Evolutionary conservation across 352 stramenopile genomes (phyloP).

Genomic region (Phytophthora podocarpi): DNA sequence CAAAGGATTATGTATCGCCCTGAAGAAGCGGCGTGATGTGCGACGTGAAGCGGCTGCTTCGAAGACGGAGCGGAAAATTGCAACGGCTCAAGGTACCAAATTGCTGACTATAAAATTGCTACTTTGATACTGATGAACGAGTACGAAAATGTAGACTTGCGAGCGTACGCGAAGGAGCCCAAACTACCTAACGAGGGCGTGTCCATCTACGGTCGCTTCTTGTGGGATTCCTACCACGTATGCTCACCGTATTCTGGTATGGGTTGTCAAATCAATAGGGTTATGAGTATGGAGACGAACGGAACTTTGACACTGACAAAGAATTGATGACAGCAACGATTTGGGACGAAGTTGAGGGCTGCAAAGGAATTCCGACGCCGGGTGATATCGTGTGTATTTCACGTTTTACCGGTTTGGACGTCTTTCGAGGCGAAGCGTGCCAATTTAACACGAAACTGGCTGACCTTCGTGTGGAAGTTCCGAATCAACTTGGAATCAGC

Average conservation of each 20-base stretch:
- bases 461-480: background rate
- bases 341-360: background rate
- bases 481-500: background rate
- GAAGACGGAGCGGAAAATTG: background rate
- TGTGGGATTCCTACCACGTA: constrained; percentile 5
- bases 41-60: background rate
- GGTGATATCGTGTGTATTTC: constrained; percentile 2
- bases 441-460: background rate
- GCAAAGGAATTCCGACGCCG: background rate
- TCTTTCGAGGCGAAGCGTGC: background rate
- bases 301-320: constrained; percentile 1
- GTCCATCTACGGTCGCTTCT: background rate
- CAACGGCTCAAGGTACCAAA: background rate
- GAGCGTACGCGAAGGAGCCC: background rate
- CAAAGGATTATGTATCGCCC: background rate
- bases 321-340: background rate
- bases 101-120: too few relatives aligned
- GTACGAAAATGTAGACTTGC: background rate
- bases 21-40: background rate
- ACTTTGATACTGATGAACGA: too few relatives aligned
- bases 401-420: background rate
- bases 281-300: background rate
- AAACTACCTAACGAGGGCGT: background rate
- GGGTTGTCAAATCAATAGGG: too few relatives aligned
- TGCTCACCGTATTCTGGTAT: too few relatives aligned